phyloP scores from a whole-genome alignment of 495 filamentous ascomycete species.

The Alectoria sarmentosa region DNA sequence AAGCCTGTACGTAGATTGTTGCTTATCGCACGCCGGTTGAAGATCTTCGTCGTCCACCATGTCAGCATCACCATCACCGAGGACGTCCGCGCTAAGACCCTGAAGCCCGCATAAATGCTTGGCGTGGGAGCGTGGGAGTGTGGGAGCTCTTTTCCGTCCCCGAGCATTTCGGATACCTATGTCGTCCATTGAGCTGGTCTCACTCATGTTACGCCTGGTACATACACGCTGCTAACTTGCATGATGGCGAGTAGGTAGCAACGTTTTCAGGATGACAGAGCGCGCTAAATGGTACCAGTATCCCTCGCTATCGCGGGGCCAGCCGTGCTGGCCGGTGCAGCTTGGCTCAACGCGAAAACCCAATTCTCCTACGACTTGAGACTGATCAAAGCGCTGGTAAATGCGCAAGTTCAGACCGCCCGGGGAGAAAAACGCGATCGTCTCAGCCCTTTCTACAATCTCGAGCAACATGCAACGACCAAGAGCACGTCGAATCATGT shows the following conservation, averaged over 20 bases:
- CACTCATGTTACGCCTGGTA: neutral
- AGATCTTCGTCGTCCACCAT: too few species aligned
- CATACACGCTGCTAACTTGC: neutral
- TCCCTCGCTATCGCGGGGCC: slow-evolving; percentile 51
- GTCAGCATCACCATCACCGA: too few species aligned
- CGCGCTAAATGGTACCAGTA: slow-evolving; percentile 21
- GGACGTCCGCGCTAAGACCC: neutral
- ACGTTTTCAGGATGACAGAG: neutral
- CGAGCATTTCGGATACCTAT: neutral
- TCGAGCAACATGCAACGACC: slow-evolving; percentile 62
- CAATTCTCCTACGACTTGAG: slow-evolving; percentile 58
- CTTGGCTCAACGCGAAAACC: slow-evolving; percentile 75
- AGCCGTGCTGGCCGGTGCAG: slow-evolving; percentile 57
- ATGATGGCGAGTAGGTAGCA: slow-evolving; percentile 20
- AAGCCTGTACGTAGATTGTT: neutral
- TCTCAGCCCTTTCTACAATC: slow-evolving; percentile 69
- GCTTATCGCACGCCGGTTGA: neutral
- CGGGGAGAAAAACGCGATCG: slow-evolving; percentile 48
- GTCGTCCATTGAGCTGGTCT: neutral
- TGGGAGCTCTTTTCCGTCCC: neutral
- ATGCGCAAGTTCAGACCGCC: slow-evolving; percentile 35
- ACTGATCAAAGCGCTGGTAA: slow-evolving; percentile 45
- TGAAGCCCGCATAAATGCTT: neutral
- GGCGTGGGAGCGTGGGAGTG: too few species aligned
- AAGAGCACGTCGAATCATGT: slow-evolving; percentile 46